Evolutionary conservation across 352 stramenopile species (phyloP).

Genomic region (Pythium chondricola): DNA sequence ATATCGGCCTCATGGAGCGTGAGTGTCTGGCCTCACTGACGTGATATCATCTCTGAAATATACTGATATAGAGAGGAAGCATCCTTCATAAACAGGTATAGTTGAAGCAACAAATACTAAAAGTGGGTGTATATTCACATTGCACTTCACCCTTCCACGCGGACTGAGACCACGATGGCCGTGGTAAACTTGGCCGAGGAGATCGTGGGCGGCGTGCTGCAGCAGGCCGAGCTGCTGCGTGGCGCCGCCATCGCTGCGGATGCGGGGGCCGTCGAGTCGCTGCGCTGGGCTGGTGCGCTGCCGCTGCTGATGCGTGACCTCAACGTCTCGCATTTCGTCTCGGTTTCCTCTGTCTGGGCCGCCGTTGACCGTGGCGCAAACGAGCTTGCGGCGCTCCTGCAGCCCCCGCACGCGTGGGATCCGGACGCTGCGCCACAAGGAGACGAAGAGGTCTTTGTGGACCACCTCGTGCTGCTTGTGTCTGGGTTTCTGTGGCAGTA

Average conservation of each 20-base stretch:
- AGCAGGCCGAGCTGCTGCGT: constrained; percentile 48
- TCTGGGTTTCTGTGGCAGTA: constrained; percentile 65
- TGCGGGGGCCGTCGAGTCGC: constrained; percentile 42
- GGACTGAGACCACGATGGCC: constrained; percentile 2
- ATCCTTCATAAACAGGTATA: too few relatives aligned
- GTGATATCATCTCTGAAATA: too few relatives aligned
- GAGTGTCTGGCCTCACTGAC: too few relatives aligned
- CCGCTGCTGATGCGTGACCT: constrained; percentile 63
- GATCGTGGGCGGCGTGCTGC: constrained; percentile 42
- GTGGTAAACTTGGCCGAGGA: constrained; percentile 56
- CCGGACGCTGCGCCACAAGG: neutral
- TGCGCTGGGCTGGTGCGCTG: constrained; percentile 61
- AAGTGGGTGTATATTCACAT: too few relatives aligned
- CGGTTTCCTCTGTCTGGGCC: constrained; percentile 26
- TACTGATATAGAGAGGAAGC: too few relatives aligned
- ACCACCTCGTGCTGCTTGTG: constrained; percentile 47
- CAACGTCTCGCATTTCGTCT: constrained; percentile 40
- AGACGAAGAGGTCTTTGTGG: constrained; percentile 11
- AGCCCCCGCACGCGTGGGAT: neutral
- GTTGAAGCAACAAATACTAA: too few relatives aligned
- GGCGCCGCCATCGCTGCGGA: constrained; percentile 44
- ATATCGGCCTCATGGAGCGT: too few relatives aligned
- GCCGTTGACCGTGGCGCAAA: constrained; percentile 13
- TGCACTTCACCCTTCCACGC: too few relatives aligned
- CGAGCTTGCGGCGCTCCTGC: constrained; percentile 10